Base-by-base conservation (phyloP, 306 rosid species). In the Vigna unguiculata region DNA sequence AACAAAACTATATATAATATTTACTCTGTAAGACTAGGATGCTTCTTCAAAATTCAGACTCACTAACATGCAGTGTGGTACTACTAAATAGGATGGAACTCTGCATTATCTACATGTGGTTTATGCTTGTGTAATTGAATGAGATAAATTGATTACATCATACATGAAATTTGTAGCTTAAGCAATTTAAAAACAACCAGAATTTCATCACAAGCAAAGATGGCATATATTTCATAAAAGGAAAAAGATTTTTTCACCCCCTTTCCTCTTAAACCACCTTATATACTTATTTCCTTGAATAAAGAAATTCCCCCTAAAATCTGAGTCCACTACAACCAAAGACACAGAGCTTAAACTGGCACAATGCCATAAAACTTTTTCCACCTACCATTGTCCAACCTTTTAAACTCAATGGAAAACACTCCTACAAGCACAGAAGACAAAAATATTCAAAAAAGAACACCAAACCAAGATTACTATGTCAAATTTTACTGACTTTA, bases 161-260 rank as follows among this genome's bases (percentile, higher is more conserved):
- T 24, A 24, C 5, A 22, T 21, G 19, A 45, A 46, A 47, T 22
- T 21, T 45, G 40, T 24, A 45, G 55, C 36, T 45, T 24, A 7
- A 41, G 55, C 43, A 43, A 67, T 38, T 67, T 3, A 45, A 32
- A 28, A 16, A 13, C 4, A 47, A 69, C 14, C 24, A 8, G 25
- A 69, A 69, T 69, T 25, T 34, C 75, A 34, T 71, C 34, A 71
- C 51, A 36, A 34, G 36, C 20, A 71, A 53, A 53, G 21, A 52
- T 53, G 34, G 22, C 52, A 53, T 19, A 52, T 34, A 52, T 51
- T 51, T 32, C 48, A 51, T 51, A 53, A 72, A 54, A 72, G 24
- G 32, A 28, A 69, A 51, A 70, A 11, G 10, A 51, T 12, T 17
- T 12, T 52, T 36, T 34, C 75, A 19, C 28, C 30, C 60, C 19